Evolutionary conservation across 306 rosid species (phyloP).

Genomic region (Lagenaria siceraria): DNA sequence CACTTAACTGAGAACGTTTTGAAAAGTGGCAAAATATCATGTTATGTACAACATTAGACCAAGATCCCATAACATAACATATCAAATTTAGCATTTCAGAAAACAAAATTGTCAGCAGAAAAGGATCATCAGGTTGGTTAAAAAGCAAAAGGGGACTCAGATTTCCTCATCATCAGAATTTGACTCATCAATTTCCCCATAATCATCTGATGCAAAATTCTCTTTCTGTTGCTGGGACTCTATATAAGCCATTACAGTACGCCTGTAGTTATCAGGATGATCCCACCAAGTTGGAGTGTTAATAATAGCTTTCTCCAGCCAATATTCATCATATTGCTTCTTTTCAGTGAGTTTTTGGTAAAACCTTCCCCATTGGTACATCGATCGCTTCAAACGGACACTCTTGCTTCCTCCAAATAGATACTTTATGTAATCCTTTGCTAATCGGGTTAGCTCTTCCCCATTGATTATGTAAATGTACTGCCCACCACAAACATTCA

Average conservation of each 20-base stretch:
- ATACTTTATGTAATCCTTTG: conserved; percentile 56
- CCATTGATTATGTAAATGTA: conserved; percentile 56
- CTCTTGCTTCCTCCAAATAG: conserved; percentile 42
- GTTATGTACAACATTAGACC: neutral
- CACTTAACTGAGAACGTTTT: neutral
- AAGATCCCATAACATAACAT: neutral
- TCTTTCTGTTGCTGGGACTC: neutral
- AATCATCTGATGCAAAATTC: neutral
- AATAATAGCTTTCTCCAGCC: conserved; percentile 3
- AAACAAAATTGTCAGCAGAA: neutral
- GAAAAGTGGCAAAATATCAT: neutral
- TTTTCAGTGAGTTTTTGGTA: conserved; percentile 21
- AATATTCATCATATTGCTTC: conserved; percentile 7
- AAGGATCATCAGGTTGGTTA: neutral
- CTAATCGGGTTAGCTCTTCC: conserved; percentile 45
- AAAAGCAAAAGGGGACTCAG: neutral
- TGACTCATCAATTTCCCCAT: neutral
- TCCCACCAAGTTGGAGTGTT: conserved; percentile 12
- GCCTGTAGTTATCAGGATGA: conserved; percentile 4
- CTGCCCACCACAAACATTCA: conserved; percentile 27
- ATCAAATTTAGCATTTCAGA: neutral
- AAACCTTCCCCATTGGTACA: conserved; percentile 29
- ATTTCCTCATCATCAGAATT: neutral
- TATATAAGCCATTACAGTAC: neutral
- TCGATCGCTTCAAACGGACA: conserved; percentile 42